Percentiles rank a stretch among this genome's conserved stretches.
Conservation (phyloP, 257 asterid species). For the Penstemon davidsonii region DNA sequence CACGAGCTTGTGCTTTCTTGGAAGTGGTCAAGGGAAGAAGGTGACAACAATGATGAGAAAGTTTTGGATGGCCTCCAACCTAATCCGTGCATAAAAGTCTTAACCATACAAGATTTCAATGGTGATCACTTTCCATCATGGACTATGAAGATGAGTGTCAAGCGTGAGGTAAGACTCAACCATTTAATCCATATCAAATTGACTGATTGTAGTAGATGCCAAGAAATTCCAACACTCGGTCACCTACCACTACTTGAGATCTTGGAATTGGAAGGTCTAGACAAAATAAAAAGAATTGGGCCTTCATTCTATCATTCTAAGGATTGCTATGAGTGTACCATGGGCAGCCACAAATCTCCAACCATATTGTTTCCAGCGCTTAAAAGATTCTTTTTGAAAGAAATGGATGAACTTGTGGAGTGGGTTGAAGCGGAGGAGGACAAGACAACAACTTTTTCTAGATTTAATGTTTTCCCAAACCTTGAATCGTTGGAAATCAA, state of each 20-base stretch:
- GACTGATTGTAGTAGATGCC: neutral
- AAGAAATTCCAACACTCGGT: conserved; percentile 9
- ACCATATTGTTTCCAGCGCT: too few relatives aligned
- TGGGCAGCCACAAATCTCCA: too few relatives aligned
- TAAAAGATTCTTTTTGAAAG: too few relatives aligned
- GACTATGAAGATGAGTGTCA: neutral
- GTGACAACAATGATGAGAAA: neutral
- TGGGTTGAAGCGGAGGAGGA: too few relatives aligned
- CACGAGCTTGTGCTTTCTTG: neutral
- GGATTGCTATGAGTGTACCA: too few relatives aligned
- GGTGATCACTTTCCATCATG: neutral
- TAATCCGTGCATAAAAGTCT: neutral
- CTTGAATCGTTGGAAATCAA: too few relatives aligned
- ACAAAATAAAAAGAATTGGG: neutral
- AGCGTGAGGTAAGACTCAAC: neutral
- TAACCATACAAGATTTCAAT: neutral
- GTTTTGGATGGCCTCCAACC: neutral
- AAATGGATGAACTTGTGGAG: too few relatives aligned
- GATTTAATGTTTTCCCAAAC: too few relatives aligned
- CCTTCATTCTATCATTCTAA: neutral
- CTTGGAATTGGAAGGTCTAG: neutral
- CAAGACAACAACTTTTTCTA: too few relatives aligned
- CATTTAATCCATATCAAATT: neutral
- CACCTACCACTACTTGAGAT: neutral
- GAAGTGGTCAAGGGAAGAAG: neutral